Conservation (phyloP, 75 land plant species). For the Azolla pinnata region DNA sequence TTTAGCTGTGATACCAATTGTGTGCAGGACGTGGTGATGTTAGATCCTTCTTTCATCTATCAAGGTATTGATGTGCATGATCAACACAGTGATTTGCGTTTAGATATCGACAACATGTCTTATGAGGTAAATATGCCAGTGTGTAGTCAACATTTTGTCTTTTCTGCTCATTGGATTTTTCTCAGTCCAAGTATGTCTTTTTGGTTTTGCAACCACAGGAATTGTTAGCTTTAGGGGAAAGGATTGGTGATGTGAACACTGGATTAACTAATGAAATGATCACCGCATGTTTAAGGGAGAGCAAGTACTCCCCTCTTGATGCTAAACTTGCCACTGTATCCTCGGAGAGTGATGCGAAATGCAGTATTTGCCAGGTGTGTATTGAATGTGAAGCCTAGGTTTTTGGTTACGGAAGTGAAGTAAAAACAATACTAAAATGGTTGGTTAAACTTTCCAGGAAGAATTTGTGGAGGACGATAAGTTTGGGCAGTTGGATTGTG, state of each 20-base stretch:
- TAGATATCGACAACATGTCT: conserved; percentile 74
- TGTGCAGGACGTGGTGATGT: conserved; percentile 35
- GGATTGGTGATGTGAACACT: conserved; percentile 80
- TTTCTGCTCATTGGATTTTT: no score
- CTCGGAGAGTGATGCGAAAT: conserved; percentile 47
- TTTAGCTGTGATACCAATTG: no score
- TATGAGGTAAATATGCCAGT: no score
- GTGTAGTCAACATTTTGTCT: no score
- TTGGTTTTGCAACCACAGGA: conserved; percentile 40
- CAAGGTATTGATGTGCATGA: conserved; percentile 50
- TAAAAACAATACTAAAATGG: no score
- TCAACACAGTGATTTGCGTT: conserved; percentile 63
- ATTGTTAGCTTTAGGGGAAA: conserved; percentile 77
- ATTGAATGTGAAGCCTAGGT: background rate
- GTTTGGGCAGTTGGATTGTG: conserved; percentile 62
- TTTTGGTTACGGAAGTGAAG: no score
- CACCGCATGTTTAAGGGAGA: conserved; percentile 38
- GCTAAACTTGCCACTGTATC: conserved; percentile 12
- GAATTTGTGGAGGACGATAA: conserved; percentile 70
- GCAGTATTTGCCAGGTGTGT: conserved; percentile 86
- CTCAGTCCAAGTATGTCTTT: no score
- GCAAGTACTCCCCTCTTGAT: conserved; percentile 22
- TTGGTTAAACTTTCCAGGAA: conserved; percentile 51
- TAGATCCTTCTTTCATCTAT: conserved; percentile 37
- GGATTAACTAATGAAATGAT: conserved; percentile 69